Evolutionary conservation across 441 rosid species (phyloP).

Genomic region (Codiaeum variegatum): DNA sequence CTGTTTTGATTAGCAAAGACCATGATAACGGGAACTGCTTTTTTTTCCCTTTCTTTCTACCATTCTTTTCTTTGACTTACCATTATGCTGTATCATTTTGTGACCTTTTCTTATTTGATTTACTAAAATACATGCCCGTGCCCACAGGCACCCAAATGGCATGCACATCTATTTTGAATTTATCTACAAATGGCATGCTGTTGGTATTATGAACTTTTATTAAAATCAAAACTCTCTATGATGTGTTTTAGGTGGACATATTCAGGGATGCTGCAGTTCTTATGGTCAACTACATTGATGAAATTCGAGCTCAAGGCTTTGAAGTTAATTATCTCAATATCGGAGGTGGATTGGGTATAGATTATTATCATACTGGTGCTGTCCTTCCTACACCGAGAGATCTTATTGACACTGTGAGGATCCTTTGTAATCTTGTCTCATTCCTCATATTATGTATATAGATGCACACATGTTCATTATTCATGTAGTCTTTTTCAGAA

Average conservation of each 20-base stretch:
- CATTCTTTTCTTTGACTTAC: neutral
- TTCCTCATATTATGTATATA: neutral
- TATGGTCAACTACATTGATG: conserved; percentile 87
- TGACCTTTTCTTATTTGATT: neutral
- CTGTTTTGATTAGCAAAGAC: neutral
- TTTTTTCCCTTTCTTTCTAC: neutral
- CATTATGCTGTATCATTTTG: no score
- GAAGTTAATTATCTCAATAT: conserved; percentile 84
- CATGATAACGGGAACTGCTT: neutral
- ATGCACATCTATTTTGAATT: neutral
- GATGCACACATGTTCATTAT: neutral
- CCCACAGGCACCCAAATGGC: no score
- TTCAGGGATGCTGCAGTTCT: conserved; percentile 93
- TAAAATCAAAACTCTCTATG: neutral
- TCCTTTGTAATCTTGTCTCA: conserved; percentile 10
- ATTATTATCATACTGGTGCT: conserved; percentile 83
- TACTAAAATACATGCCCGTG: no score
- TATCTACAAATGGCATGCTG: neutral
- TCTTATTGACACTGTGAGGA: conserved; percentile 84
- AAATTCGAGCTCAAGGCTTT: conserved; percentile 86
- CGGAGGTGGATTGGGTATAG: conserved; percentile 98
- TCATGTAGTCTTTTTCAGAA: neutral
- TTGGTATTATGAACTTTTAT: neutral
- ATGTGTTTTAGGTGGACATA: conserved; percentile 74
- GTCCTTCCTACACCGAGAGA: conserved; percentile 90